A percentile compares a stretch with the other conserved stretches of the same genome.
Conservation (phyloP, 148 eudicot species). For the Rhododendron henanense region DNA sequence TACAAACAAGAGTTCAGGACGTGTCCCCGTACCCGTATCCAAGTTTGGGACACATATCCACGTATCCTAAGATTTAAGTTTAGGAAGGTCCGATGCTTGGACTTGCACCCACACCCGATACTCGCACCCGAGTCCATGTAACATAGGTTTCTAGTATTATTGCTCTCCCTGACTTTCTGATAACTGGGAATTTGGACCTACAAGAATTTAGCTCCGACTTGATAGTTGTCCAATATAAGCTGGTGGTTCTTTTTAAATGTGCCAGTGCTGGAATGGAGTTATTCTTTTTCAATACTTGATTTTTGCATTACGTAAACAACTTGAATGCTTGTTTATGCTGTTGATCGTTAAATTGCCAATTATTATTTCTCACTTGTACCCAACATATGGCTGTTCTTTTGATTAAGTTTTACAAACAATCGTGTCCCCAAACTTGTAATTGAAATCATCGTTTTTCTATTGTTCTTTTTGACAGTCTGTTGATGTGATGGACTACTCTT, state of each 20-base stretch:
- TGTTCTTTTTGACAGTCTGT: constrained; percentile 51
- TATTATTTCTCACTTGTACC: background rate
- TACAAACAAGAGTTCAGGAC: too few relatives aligned
- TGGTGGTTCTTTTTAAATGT: background rate
- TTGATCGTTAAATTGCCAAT: background rate
- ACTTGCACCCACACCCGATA: too few relatives aligned
- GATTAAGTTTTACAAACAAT: background rate
- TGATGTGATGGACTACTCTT: constrained; percentile 91
- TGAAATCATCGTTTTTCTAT: background rate
- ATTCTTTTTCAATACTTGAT: background rate
- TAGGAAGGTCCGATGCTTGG: too few relatives aligned
- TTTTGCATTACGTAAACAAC: background rate
- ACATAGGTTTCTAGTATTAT: background rate
- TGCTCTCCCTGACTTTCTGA: background rate
- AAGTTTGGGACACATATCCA: too few relatives aligned
- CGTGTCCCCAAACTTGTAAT: background rate
- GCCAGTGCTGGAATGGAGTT: background rate
- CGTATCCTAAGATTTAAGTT: too few relatives aligned
- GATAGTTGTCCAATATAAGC: background rate
- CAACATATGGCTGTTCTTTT: background rate
- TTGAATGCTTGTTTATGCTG: background rate
- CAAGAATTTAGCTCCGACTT: background rate
- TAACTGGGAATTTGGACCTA: background rate
- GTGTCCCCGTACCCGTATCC: too few relatives aligned
- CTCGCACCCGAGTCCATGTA: too few relatives aligned